Conservation (phyloP, 495 filamentous ascomycete species). For the Aspergillus asperescens region DNA sequence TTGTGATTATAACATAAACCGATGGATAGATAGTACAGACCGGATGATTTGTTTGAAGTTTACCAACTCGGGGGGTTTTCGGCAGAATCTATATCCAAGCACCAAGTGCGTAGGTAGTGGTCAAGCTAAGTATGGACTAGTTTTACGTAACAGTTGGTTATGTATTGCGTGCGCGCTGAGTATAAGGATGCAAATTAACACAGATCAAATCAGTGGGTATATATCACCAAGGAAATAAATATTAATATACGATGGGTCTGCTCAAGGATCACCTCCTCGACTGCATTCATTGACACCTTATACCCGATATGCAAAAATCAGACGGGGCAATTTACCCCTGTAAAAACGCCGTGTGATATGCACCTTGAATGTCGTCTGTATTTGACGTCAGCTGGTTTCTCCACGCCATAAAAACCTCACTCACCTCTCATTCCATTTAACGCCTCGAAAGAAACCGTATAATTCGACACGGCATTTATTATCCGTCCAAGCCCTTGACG, state of each 20-base stretch:
- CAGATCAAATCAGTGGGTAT: neutral
- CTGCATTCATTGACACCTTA: neutral
- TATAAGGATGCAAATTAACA: neutral
- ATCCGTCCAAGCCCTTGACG: slow-evolving; percentile 49
- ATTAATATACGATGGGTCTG: neutral
- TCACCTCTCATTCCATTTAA: slow-evolving; percentile 59
- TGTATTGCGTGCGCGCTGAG: neutral
- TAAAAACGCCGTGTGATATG: slow-evolving; percentile 43
- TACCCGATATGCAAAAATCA: neutral
- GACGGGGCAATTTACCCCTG: slow-evolving; percentile 11
- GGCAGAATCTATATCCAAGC: too few relatives aligned
- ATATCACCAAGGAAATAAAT: neutral
- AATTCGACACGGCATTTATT: slow-evolving; percentile 49
- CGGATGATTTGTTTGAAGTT: neutral
- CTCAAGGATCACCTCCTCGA: neutral
- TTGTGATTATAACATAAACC: neutral
- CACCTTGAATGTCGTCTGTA: slow-evolving; percentile 43
- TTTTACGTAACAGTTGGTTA: too few relatives aligned
- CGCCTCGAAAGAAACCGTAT: slow-evolving; percentile 54
- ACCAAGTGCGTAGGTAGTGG: too few relatives aligned
- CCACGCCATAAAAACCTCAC: slow-evolving; percentile 1
- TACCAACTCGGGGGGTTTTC: too few relatives aligned
- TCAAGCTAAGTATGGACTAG: too few relatives aligned
- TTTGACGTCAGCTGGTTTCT: slow-evolving; percentile 6
- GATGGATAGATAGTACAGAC: neutral